Base-by-base conservation (phyloP, 345 rosid genomes). In the Murraya paniculata region DNA sequence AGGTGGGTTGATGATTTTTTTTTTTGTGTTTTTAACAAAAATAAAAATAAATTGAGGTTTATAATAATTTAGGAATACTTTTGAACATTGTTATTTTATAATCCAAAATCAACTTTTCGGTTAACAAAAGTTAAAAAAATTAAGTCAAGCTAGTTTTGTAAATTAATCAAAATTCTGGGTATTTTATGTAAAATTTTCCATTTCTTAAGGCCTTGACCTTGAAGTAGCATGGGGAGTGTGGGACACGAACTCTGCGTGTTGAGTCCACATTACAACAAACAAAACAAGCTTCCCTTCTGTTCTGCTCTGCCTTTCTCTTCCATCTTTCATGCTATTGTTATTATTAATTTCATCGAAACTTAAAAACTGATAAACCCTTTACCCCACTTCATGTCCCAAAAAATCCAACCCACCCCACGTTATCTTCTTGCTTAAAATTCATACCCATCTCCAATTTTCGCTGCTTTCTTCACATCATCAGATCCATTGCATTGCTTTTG, bases 401-500 rank as follows among this genome's bases (percentile, higher is more conserved):
- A 41, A 76, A 67, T 30, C 65, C 30, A 53, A 64, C 38, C 50
- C 31, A 73, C 59, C 74, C 68, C 81, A 80, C 81, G 78, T 73
- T 72, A 58, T 77, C 50, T 64, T 62, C 27, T 68, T 22, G 57
- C 74, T 60, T 41, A 41, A 61, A 73, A 72, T 71, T 41, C 21
- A 22, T 22, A 67, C 81, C 81, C 79, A 50, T 69, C 77, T 70
- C 68, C 59, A 7, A 59, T 74, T 75, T 75, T 62, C 19, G 1
- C 67, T 59, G 30, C 19, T 41, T 61, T 30, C 10, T 28, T 38
- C 48, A 45, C 68, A 6, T 65, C 68, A 36, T 45, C 24, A 73
- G 78, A 74, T 79, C 82, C 68, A 56, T 61, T 21, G 22, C 57
- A 53, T 53, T 53, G 19, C 57, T 53, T 53, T 6, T 11, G 50